Conservation (phyloP, 768 basidiomycete species). For the Hydnomerulius pinastri region DNA sequence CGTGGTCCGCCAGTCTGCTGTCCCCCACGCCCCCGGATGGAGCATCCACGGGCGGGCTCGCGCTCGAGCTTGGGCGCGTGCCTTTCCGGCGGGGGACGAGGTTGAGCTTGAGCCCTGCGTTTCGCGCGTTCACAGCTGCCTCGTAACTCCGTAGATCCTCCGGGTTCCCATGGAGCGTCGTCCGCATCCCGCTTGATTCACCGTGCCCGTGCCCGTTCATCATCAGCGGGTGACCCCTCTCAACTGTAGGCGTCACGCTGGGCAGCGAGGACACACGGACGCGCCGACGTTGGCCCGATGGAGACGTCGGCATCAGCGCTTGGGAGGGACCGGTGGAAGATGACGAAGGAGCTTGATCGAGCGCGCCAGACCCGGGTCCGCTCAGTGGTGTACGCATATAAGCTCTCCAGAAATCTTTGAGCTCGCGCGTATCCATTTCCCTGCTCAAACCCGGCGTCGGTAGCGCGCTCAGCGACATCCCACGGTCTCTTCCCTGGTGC, state of each 20-base stretch:
- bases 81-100: constrained; percentile 46
- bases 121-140: constrained; percentile 72
- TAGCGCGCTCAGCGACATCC: constrained; percentile 26
- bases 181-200: constrained; percentile 35
- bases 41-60: constrained; percentile 19
- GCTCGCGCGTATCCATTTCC: constrained; percentile 46
- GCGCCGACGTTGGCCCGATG: constrained; percentile 38
- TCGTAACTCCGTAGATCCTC: constrained; percentile 76
- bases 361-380: constrained; percentile 26
- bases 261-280: constrained; percentile 69
- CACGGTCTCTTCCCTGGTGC: constrained; percentile 21
- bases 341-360: constrained; percentile 13
- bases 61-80: constrained; percentile 17
- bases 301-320: constrained; percentile 28
- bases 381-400: constrained; percentile 70
- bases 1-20: constrained; percentile 14
- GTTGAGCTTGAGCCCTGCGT: constrained; percentile 59
- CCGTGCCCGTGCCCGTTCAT: constrained; percentile 18
- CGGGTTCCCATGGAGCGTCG: constrained; percentile 44
- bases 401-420: constrained; percentile 74
- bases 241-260: constrained; percentile 61
- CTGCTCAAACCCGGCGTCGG: constrained; percentile 35
- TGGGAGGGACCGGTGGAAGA: constrained; percentile 8
- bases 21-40: neutral
- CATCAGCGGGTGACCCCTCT: constrained; percentile 20